Evolutionary conservation across 1,139 yeast species (phyloP).

Genomic region (Pneumocystis canis): DNA sequence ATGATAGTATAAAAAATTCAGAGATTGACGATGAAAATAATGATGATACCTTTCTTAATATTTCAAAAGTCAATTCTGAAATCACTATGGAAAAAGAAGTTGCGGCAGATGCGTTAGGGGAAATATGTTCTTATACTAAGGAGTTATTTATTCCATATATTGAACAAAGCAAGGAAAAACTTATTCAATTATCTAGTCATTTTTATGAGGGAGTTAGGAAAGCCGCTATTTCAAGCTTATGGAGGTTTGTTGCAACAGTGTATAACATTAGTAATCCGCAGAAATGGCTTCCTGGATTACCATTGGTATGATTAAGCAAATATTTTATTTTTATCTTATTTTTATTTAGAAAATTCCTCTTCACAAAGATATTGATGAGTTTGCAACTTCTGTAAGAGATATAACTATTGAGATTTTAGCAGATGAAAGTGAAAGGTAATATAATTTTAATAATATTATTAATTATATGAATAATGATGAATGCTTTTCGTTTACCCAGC

Average conservation of each 20-base stretch:
- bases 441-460: neutral
- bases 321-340: slow-evolving; percentile 21
- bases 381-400: slow-evolving; percentile 53
- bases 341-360: slow-evolving; percentile 15
- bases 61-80: slow-evolving; percentile 80
- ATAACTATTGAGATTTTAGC: slow-evolving; percentile 48
- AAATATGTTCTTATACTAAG: slow-evolving; percentile 76
- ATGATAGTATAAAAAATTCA: slow-evolving; percentile 16
- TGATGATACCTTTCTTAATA: slow-evolving; percentile 37
- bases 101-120: slow-evolving; percentile 86
- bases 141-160: slow-evolving; percentile 65
- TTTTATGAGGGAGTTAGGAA: slow-evolving; percentile 81
- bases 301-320: slow-evolving; percentile 46
- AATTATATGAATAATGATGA: slow-evolving; percentile 2
- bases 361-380: slow-evolving; percentile 33
- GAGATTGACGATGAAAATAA: slow-evolving; percentile 21
- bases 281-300: slow-evolving; percentile 60
- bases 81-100: slow-evolving; percentile 92
- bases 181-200: slow-evolving; percentile 63
- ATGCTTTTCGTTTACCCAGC: slow-evolving; percentile 21
- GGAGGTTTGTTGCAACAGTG: slow-evolving; percentile 70
- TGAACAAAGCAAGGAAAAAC: slow-evolving; percentile 50
- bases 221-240: slow-evolving; percentile 65
- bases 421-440: slow-evolving; percentile 55
- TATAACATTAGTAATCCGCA: slow-evolving; percentile 31